These are phyloP conservation scores for Punica granatum DNA, from an alignment of 345 rosid genomes.

Conservation along the genomic window DNA sequence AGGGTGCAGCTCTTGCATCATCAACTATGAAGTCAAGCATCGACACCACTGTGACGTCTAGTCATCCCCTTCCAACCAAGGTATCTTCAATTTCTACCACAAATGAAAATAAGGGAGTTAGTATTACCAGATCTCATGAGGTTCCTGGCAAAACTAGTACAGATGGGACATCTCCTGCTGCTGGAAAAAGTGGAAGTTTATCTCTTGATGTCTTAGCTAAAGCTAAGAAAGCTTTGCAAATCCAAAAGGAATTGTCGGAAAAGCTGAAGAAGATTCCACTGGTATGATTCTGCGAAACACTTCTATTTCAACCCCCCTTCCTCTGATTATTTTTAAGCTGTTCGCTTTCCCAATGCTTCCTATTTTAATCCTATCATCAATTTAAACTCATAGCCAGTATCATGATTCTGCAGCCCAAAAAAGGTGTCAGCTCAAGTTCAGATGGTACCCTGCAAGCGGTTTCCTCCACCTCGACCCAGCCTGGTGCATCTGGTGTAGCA, in stretches of 20 bases:
- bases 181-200: constrained; percentile 68
- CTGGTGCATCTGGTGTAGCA: constrained; percentile 19
- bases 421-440: constrained; percentile 28
- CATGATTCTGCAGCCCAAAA: constrained; percentile 44
- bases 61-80: constrained; percentile 57
- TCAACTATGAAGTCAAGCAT: constrained; percentile 28
- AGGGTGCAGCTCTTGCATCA: constrained; percentile 47
- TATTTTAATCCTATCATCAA: neutral
- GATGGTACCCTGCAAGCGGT: constrained; percentile 21
- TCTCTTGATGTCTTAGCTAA: constrained; percentile 85
- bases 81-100: constrained; percentile 93
- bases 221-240: constrained; percentile 80
- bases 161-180: constrained; percentile 76
- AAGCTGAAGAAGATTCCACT: constrained; percentile 56
- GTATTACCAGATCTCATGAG: constrained; percentile 98
- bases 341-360: neutral
- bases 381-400: neutral
- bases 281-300: constrained; percentile 29
- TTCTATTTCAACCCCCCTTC: neutral
- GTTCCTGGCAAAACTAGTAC: constrained; percentile 99
- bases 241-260: constrained; percentile 59
- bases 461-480: constrained; percentile 13
- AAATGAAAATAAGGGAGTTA: constrained; percentile 99
- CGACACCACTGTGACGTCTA: constrained; percentile 34
- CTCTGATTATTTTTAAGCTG: neutral